Percentiles rank a stretch among this genome's conserved stretches.
These are phyloP conservation scores for Trichoderma koningiopsis DNA, from an alignment of 2,329 filamentous ascomycete genomes.

Conservation along the genomic window DNA sequence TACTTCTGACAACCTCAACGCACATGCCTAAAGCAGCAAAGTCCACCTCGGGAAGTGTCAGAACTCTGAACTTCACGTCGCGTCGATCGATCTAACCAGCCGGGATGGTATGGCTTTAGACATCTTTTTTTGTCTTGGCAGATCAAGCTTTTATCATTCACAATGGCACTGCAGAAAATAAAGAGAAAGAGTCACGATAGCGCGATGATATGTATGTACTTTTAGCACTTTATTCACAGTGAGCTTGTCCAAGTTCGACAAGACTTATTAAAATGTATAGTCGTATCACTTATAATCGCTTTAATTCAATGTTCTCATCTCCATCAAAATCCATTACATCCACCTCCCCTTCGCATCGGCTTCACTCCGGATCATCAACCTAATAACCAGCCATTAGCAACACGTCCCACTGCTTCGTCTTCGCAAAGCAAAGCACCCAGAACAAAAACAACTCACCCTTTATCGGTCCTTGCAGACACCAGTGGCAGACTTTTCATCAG, in stretches of 20 bases:
- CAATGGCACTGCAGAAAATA: neutral
- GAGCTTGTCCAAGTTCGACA: neutral
- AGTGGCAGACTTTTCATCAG: neutral
- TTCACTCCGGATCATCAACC: neutral
- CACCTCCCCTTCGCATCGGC: neutral
- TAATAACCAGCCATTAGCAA: neutral
- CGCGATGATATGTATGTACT: neutral
- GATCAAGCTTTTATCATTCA: neutral
- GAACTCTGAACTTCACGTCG: conserved; percentile 4
- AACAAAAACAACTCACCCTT: neutral
- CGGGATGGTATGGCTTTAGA: neutral
- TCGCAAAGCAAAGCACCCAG: neutral
- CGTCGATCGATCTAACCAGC: conserved; percentile 2
- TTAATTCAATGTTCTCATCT: conserved; percentile 10
- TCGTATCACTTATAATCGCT: conserved; percentile 10
- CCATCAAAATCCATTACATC: conserved; percentile 15
- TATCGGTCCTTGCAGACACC: conserved; percentile 5
- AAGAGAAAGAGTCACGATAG: neutral
- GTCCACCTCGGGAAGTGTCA: neutral
- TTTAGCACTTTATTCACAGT: neutral
- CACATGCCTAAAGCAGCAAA: conserved; percentile 22
- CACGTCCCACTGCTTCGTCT: neutral
- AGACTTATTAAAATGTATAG: conserved; percentile 6
- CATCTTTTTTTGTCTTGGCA: neutral
- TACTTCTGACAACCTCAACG: neutral